A percentile compares a stretch with the other conserved stretches of the same genome.
phyloP scores from a whole-genome alignment of 2,329 filamentous ascomycete species.

The Nemania sp. region DNA sequence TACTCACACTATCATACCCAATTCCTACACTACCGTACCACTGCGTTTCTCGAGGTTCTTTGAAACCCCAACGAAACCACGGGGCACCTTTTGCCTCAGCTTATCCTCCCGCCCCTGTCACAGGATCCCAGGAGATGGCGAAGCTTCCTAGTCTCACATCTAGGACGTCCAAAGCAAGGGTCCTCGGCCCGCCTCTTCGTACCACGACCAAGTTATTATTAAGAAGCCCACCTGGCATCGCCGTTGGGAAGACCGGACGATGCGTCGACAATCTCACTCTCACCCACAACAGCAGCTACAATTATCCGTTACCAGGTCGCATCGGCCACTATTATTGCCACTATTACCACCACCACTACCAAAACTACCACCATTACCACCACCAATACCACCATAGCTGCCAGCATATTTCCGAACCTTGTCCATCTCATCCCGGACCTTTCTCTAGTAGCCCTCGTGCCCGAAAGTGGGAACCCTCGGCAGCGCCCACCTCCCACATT shows the following conservation, averaged over 20 bases:
- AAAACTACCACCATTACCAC: neutral
- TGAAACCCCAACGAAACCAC: constrained; percentile 40
- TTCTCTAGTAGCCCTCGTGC: constrained; percentile 39
- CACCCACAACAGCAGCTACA: neutral
- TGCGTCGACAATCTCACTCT: constrained; percentile 29
- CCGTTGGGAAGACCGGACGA: constrained; percentile 30
- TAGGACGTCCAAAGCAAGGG: constrained; percentile 25
- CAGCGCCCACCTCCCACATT: constrained; percentile 11
- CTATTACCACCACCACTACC: neutral
- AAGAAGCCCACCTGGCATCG: constrained; percentile 35
- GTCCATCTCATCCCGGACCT: constrained; percentile 38
- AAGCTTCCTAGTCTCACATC: constrained; percentile 29
- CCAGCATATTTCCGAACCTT: constrained; percentile 36
- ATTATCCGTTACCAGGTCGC: constrained; percentile 14
- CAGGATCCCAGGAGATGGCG: constrained; percentile 27
- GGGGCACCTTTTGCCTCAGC: constrained; percentile 32
- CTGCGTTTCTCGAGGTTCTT: constrained; percentile 30
- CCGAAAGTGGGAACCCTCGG: constrained; percentile 36
- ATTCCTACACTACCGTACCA: too few species aligned
- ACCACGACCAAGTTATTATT: constrained; percentile 31
- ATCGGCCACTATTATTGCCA: constrained; percentile 3
- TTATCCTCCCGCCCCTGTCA: constrained; percentile 23
- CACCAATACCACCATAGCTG: neutral
- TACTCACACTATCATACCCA: too few species aligned
- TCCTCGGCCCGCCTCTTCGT: constrained; percentile 32